Conservation (phyloP, 768 basidiomycete species). For the Calocera cornea region DNA sequence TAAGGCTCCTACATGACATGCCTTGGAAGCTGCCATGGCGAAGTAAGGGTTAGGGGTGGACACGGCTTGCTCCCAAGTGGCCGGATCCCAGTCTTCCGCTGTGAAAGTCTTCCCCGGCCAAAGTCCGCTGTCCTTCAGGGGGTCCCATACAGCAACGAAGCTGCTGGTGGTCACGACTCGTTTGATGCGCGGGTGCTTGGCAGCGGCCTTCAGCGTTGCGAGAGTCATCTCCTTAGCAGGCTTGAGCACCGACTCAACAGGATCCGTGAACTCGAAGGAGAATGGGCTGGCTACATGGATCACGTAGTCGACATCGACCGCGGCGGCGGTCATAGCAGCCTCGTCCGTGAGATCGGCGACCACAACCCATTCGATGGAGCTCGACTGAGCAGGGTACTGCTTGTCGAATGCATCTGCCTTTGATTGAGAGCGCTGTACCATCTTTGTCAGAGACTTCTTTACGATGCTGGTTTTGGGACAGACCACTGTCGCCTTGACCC, state of each 20-base stretch:
- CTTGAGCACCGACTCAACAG: conserved; percentile 10
- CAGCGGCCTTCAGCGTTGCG: conserved; percentile 6
- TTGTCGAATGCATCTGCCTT: not conserved
- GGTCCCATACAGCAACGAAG: conserved; percentile 14
- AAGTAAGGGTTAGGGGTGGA: too few species aligned
- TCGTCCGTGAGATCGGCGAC: conserved; percentile 7
- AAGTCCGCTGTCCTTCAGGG: conserved; percentile 1
- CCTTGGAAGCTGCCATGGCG: not conserved
- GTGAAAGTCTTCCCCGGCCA: conserved; percentile 13
- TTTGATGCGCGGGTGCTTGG: conserved; percentile 15
- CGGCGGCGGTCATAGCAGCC: conserved; percentile 5
- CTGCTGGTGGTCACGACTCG: conserved; percentile 20
- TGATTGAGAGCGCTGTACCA: not conserved
- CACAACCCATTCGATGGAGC: conserved; percentile 6
- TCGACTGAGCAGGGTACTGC: not conserved
- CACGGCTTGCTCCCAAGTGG: conserved; percentile 14
- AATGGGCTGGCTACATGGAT: not conserved
- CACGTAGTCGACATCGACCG: conserved; percentile 6
- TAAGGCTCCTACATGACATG: not conserved
- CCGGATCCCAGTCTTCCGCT: conserved; percentile 15
- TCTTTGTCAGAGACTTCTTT: not conserved
- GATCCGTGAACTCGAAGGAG: not conserved
- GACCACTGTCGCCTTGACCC: conserved; percentile 3
- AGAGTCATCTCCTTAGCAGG: conserved; percentile 18
- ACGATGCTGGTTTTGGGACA: not conserved